Evolutionary conservation across 176 grass and related monocot species (phyloP), one percentile per base, ranked within the genome.

Genomic region (Triticum dicoccoides): DNA sequence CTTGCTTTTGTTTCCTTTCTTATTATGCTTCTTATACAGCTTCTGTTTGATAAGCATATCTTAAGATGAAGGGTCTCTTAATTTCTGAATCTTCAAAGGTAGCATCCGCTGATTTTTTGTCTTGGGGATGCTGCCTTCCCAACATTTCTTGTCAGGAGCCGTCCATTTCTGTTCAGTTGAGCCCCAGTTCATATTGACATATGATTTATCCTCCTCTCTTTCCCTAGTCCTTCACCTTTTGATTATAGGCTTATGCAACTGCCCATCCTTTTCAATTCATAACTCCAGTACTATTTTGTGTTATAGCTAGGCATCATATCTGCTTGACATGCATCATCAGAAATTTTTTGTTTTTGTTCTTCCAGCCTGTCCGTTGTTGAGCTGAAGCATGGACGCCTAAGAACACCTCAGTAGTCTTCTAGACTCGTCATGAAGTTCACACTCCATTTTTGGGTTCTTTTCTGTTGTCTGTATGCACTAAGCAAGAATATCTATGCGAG

Each of bases 381-480:
- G 75, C 68, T 68, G 67, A 84, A 80, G 68, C 45, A 84, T 76
- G 84, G 54, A 83, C 35, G 74, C 37, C 39, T 68, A 84, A 70
- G 38, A 76, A 32, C 11, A 80, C 45, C 29, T 18, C 4, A 34
- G 20, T 44, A 66, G 35, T 61, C 68, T 47, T 80, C 69, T 62
- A 59, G 73, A 80, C 64, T 77, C 64, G 54, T 45, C 82, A 91
- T 91, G 89, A 91, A 85, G 49, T 63, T 18, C 74, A 59, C 24
- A 39, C 85, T 84, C 85, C 61, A 80, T 71, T 75, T 78, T 68
- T 74, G 82, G 49, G 24, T 27, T 11, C 86, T 94, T 62, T 89
- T 84, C 61, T 88, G 84, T 18, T 92, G 71, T 82, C 29, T 90
- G 61, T 75, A 61, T 76, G 72, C 85, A 72, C 34, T 87, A 10